Conservation (phyloP, 805 yeast species). For the Kuraishia cidri region DNA sequence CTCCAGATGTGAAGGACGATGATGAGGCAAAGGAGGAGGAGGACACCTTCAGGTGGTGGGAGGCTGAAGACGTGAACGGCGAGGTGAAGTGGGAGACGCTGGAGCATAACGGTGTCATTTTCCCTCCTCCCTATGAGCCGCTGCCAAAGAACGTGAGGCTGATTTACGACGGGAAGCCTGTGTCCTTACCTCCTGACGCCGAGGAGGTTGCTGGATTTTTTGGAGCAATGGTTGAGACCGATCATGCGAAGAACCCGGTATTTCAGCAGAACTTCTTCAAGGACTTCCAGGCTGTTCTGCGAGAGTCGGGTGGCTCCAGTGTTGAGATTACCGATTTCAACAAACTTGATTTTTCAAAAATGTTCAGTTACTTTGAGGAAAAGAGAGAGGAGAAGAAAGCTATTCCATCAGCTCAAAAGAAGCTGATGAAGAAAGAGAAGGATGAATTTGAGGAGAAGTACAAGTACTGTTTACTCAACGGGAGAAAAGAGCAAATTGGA, state of each 20-base stretch:
- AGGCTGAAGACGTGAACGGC: constrained; percentile 62
- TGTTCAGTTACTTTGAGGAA: constrained; percentile 62
- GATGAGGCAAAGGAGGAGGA: constrained; percentile 43
- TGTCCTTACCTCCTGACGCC: constrained; percentile 67
- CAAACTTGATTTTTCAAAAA: constrained; percentile 71
- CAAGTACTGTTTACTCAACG: constrained; percentile 74
- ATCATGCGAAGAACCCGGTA: constrained; percentile 80
- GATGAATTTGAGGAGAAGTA: constrained; percentile 74
- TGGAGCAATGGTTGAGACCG: constrained; percentile 82
- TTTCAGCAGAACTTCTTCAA: constrained; percentile 82
- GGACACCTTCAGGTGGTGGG: constrained; percentile 77
- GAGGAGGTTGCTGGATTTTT: constrained; percentile 97
- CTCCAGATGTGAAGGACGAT: constrained; percentile 8
- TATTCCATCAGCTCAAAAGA: constrained; percentile 67
- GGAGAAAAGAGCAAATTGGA: constrained; percentile 87
- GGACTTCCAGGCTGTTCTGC: constrained; percentile 64
- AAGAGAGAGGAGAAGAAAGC: constrained; percentile 66
- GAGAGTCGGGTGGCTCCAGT: constrained; percentile 60
- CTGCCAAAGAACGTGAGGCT: constrained; percentile 71
- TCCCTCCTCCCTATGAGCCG: constrained; percentile 89
- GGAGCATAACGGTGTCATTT: constrained; percentile 84
- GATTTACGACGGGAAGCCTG: constrained; percentile 69
- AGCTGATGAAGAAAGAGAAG: constrained; percentile 57
- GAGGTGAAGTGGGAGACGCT: constrained; percentile 79
- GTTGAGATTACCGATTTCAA: constrained; percentile 46